Conservation (phyloP, 345 rosid species). For the Corchorus capsularis region DNA sequence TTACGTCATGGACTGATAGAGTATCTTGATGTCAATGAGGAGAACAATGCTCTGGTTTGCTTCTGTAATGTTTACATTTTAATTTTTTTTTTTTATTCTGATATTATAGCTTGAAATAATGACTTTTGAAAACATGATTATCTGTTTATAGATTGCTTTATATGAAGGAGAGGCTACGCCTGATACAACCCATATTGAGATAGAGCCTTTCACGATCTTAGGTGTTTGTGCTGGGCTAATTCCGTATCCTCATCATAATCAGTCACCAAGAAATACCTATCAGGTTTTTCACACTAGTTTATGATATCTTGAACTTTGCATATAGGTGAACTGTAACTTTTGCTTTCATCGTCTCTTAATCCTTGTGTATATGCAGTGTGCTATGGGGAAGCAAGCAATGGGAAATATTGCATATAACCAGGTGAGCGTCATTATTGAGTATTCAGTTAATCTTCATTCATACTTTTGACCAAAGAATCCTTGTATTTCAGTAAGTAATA, state of each 20-base stretch:
- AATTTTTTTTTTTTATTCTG: slow-evolving; percentile 9
- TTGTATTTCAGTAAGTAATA: neutral
- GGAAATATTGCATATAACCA: slow-evolving; percentile 95
- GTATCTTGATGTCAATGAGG: slow-evolving; percentile 97
- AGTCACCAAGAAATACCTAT: slow-evolving; percentile 96
- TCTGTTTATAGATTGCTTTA: slow-evolving; percentile 74
- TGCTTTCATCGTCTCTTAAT: slow-evolving; percentile 10
- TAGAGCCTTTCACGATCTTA: slow-evolving; percentile 94
- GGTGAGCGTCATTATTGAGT: slow-evolving; percentile 44
- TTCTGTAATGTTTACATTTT: slow-evolving; percentile 15
- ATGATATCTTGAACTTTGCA: slow-evolving; percentile 9
- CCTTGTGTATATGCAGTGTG: slow-evolving; percentile 57
- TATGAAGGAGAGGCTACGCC: slow-evolving; percentile 76
- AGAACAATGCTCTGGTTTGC: slow-evolving; percentile 91
- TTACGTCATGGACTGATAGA: slow-evolving; percentile 89
- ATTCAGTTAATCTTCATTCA: slow-evolving; percentile 1
- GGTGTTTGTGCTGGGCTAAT: slow-evolving; percentile 96
- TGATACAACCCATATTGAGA: slow-evolving; percentile 89
- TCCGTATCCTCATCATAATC: slow-evolving; percentile 98
- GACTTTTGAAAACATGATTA: slow-evolving; percentile 17
- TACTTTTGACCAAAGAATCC: slow-evolving; percentile 1
- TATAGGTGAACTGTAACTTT: slow-evolving; percentile 9
- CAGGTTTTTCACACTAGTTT: slow-evolving; percentile 55
- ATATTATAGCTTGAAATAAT: slow-evolving; percentile 13
- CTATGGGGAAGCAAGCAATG: slow-evolving; percentile 99